These are phyloP conservation scores for Russula sp. DNA, from an alignment of 768 basidiomycete genomes.

Conservation along the genomic window DNA sequence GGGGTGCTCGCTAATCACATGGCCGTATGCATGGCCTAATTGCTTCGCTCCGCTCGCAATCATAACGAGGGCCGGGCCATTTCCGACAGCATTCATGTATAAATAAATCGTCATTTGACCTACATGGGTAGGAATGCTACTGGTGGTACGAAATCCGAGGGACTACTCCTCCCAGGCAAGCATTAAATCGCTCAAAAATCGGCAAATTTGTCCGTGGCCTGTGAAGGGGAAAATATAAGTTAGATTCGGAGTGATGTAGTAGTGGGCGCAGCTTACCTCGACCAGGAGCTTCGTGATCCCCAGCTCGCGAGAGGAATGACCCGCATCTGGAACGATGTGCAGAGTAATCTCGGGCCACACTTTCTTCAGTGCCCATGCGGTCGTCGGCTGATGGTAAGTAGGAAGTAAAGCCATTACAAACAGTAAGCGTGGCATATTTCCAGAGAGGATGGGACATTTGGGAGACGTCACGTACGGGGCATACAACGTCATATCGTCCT, in stretches of 20 bases:
- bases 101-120: background rate
- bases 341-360: constrained; percentile 78
- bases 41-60: no score
- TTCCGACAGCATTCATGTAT: constrained; percentile 1
- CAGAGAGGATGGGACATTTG: constrained; percentile 29
- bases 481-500: constrained; percentile 87
- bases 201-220: constrained; percentile 49
- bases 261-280: constrained; percentile 45
- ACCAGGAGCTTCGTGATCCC: constrained; percentile 68
- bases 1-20: no score
- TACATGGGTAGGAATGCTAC: constrained; percentile 1
- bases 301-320: constrained; percentile 77
- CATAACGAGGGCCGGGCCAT: background rate
- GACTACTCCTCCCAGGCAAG: background rate
- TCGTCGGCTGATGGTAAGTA: constrained; percentile 54
- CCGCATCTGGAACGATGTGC: constrained; percentile 78
- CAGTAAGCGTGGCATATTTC: background rate
- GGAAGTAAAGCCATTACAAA: background rate
- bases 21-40: no score
- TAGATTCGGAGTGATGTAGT: background rate
- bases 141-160: background rate
- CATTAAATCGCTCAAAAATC: constrained; percentile 33
- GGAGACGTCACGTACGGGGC: constrained; percentile 57
- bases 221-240: constrained; percentile 6
- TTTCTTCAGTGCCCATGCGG: constrained; percentile 79